Conservation (phyloP, 306 rosid genomes). For the Vigna radiata region DNA sequence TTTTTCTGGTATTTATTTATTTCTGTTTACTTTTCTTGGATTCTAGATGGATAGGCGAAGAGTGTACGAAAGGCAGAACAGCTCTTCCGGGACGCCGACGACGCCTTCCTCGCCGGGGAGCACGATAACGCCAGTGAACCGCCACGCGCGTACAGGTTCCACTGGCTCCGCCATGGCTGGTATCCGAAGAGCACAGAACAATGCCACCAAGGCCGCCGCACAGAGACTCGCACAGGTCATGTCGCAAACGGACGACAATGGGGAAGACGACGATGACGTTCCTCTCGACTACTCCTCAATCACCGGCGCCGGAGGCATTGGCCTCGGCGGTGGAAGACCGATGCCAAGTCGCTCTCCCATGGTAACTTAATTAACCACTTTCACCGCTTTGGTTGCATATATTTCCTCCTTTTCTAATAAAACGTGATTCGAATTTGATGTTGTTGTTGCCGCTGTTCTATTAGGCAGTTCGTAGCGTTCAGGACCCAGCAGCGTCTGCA, state of each 20-base stretch:
- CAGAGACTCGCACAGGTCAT: constrained; percentile 98
- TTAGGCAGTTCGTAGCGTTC: constrained; percentile 47
- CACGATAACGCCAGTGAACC: constrained; percentile 45
- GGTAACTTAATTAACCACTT: constrained; percentile 38
- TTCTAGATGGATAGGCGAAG: constrained; percentile 70
- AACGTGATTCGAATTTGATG: constrained; percentile 26
- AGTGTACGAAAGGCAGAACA: constrained; percentile 63
- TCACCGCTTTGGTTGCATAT: background rate
- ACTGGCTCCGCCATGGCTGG: constrained; percentile 51
- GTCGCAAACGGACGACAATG: constrained; percentile 66
- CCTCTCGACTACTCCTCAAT: constrained; percentile 57
- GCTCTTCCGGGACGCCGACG: constrained; percentile 54
- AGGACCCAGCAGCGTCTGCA: constrained; percentile 42
- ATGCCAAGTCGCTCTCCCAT: constrained; percentile 69
- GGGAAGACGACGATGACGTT: constrained; percentile 73
- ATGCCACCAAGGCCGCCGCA: constrained; percentile 86
- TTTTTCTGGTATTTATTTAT: background rate
- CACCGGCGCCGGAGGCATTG: constrained; percentile 67
- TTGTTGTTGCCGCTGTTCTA: constrained; percentile 16
- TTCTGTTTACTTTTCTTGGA: background rate
- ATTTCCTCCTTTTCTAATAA: constrained; percentile 16
- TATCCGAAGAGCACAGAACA: constrained; percentile 69
- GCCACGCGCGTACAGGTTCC: constrained; percentile 65
- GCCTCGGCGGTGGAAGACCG: constrained; percentile 76
- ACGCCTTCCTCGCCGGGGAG: constrained; percentile 64